phyloP scores from a whole-genome alignment of 2,329 filamentous ascomycete species.

The Colletotrichum neosansevieriae region DNA sequence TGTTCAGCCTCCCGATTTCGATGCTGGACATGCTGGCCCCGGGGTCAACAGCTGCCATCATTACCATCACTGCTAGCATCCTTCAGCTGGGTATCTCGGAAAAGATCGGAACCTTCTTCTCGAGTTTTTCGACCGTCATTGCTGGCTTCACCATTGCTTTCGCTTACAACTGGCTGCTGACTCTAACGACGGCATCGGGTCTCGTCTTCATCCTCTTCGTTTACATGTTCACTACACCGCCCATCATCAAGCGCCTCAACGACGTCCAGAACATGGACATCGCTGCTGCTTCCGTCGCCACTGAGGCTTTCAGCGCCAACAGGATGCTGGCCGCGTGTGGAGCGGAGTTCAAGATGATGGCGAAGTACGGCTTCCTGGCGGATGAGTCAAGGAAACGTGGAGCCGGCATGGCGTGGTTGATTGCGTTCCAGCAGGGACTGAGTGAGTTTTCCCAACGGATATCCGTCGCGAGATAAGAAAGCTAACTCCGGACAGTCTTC shows the following conservation, averaged over 20 bases:
- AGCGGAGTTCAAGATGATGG: slow-evolving; percentile 51
- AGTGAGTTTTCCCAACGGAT: slow-evolving; percentile 36
- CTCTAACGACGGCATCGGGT: slow-evolving; percentile 60
- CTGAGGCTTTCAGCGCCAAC: slow-evolving; percentile 55
- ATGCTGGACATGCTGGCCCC: slow-evolving; percentile 62
- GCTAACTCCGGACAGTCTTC: slow-evolving; percentile 37
- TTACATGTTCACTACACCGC: slow-evolving; percentile 49
- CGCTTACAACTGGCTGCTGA: slow-evolving; percentile 63
- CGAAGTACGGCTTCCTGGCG: slow-evolving; percentile 52
- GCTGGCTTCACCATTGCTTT: slow-evolving; percentile 65
- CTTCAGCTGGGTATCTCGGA: slow-evolving; percentile 68
- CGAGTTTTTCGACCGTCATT: slow-evolving; percentile 54
- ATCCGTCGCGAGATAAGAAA: not conserved
- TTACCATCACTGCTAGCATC: slow-evolving; percentile 64
- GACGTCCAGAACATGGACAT: slow-evolving; percentile 52
- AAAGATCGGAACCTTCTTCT: slow-evolving; percentile 58
- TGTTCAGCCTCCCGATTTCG: slow-evolving; percentile 63
- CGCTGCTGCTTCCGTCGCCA: slow-evolving; percentile 52
- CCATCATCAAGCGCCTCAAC: slow-evolving; percentile 49
- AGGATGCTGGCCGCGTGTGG: slow-evolving; percentile 58
- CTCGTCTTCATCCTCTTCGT: slow-evolving; percentile 56
- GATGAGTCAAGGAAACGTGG: slow-evolving; percentile 51
- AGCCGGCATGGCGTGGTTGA: slow-evolving; percentile 42
- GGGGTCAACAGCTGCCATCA: slow-evolving; percentile 63
- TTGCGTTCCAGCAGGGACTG: slow-evolving; percentile 45